phyloP scores from a whole-genome alignment of 2,329 filamentous ascomycete species.

The Calonectria ilicicola region DNA sequence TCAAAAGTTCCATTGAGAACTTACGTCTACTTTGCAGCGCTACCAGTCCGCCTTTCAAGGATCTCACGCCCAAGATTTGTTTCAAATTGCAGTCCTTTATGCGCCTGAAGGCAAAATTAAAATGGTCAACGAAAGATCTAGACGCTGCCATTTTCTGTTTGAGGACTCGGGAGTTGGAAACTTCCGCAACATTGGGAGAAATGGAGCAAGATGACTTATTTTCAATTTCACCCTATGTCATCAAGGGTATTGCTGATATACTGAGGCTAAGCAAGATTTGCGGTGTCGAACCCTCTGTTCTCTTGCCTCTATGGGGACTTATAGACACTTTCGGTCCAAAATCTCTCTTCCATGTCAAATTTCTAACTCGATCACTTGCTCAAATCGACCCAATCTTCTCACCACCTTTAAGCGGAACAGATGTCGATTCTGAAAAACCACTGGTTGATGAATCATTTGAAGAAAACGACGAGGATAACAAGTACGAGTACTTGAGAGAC shows the following conservation, averaged over 20 bases:
- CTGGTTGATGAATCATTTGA: not conserved
- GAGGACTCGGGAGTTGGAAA: not conserved
- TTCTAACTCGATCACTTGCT: not conserved
- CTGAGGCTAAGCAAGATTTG: not conserved
- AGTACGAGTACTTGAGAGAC: not conserved
- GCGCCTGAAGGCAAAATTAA: not conserved
- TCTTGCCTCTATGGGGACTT: not conserved
- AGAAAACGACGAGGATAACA: not conserved
- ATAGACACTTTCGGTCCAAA: not conserved
- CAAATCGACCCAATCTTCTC: not conserved
- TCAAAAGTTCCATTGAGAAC: not conserved
- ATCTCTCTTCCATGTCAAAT: not conserved
- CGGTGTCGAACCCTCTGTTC: not conserved
- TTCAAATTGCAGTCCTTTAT: not conserved
- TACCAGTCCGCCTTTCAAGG: not conserved
- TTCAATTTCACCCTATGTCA: not conserved
- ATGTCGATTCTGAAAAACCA: not conserved
- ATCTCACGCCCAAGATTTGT: not conserved
- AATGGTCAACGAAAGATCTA: not conserved
- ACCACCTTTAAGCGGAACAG: not conserved
- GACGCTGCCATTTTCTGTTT: not conserved
- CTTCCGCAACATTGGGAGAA: not conserved
- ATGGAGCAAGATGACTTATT: not conserved
- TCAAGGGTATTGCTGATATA: not conserved
- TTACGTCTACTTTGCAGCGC: not conserved